Percentiles rank a stretch among this genome's conserved stretches.
phyloP scores from a whole-genome alignment of 176 grass and related monocot genomes.

The Carex scoparia region DNA sequence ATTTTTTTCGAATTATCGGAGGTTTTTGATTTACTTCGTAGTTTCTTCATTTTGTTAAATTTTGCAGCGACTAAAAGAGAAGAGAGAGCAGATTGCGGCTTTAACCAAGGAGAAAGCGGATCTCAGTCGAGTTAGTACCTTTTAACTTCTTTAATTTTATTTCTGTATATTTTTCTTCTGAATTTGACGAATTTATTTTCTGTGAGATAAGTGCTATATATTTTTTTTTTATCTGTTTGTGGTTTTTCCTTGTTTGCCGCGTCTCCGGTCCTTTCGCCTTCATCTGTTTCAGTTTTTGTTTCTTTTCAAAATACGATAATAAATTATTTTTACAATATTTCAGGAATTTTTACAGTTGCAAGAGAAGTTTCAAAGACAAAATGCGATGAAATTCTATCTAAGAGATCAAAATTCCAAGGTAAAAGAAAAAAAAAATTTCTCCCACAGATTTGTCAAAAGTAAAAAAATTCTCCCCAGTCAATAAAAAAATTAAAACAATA shows the following conservation, averaged over 20 bases:
- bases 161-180: neutral
- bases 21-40: neutral
- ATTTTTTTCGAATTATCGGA: neutral
- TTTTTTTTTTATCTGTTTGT: neutral
- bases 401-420: conserved; percentile 16
- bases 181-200: neutral
- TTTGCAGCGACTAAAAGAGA: conserved; percentile 7
- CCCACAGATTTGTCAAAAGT: neutral
- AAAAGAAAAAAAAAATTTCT: neutral
- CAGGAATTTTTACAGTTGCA: conserved; percentile 5
- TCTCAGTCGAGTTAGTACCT: conserved; percentile 9
- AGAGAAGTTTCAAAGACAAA: neutral
- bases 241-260: neutral
- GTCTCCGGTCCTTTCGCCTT: conserved; percentile 8
- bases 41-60: neutral
- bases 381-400: neutral
- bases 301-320: neutral
- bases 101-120: conserved; percentile 11
- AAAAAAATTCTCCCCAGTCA: neutral
- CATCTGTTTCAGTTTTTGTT: neutral
- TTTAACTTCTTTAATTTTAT: neutral
- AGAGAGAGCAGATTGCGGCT: conserved; percentile 5
- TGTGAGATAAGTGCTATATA: neutral
- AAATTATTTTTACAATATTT: neutral
- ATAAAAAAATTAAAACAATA: neutral